These are phyloP conservation scores for Leccinum rimulosum DNA, from an alignment of 768 basidiomycete species.

Conservation along the genomic window DNA sequence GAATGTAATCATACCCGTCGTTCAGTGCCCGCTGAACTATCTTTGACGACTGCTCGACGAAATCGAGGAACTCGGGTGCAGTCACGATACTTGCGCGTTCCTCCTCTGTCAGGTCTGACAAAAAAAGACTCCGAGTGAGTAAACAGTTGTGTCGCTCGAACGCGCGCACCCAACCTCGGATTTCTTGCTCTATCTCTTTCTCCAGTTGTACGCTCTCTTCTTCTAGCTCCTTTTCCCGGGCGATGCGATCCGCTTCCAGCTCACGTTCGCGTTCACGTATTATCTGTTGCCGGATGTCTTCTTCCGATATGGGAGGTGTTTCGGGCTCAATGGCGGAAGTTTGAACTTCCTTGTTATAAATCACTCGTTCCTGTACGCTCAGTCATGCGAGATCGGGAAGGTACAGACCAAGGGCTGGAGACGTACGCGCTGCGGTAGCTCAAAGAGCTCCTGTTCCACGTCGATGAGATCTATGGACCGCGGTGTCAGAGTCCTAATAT, in stretches of 20 bases:
- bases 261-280: conserved; percentile 61
- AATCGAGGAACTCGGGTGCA: conserved; percentile 91
- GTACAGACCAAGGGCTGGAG: neutral
- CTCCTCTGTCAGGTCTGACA: conserved; percentile 79
- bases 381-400: neutral
- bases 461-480: conserved; percentile 79
- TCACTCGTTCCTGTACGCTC: conserved; percentile 61
- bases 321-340: conserved; percentile 66
- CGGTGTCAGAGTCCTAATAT: conserved; percentile 55
- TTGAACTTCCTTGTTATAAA: conserved; percentile 84
- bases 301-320: conserved; percentile 51
- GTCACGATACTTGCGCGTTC: conserved; percentile 67
- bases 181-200: conserved; percentile 82
- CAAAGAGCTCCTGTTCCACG: conserved; percentile 86
- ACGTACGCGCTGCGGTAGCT: conserved; percentile 79
- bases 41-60: conserved; percentile 92
- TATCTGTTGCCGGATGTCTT: conserved; percentile 72
- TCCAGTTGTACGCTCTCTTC: conserved; percentile 83
- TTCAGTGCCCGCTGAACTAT: conserved; percentile 93
- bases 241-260: conserved; percentile 62
- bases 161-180: conserved; percentile 53
- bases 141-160: neutral
- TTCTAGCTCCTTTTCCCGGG: conserved; percentile 75
- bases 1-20: conserved; percentile 94
- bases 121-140: conserved; percentile 1